Base-by-base conservation (phyloP, 192 early-diverging fungal species). In the Umbelopsis vinacea region DNA sequence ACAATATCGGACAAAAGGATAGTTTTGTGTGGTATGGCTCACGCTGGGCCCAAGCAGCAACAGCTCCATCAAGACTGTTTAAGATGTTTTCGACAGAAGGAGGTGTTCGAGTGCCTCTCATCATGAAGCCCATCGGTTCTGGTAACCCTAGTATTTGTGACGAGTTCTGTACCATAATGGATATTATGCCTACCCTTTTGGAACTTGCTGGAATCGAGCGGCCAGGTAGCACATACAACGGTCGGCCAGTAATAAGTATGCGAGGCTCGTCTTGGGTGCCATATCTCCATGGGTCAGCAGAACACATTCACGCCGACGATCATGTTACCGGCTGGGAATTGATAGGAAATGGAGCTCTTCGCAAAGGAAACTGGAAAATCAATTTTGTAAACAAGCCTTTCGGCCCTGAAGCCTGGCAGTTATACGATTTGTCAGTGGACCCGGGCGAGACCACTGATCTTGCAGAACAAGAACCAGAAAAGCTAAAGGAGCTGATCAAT, bases 61-160 rank as follows among this genome's bases (percentile, higher is more conserved):
- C 43, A 50, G 63, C 35, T 35, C 71, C 71, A 52, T 77, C 43
- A 22, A 77, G 37, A 43, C 52, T 47, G 47, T 73, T 22, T 72
- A 67, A 55, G 37, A 66, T 77, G 66, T 57, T 52, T 52, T 77
- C 67, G 24, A 68, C 67, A 21, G 67, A 68, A 46, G 67, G 67
- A 21, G 67, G 67, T 14, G 67, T 68, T 11, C 23, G 67, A 3
- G 67, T 68, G 21, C 67, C 67, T 10, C 21, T 68, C n/a, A 68
- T 68, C 38, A 46, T 68, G 67, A 68, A 68, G 24, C 67, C 67
- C 0, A 9, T 68, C 2, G 67, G 67, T 14, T 46, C 67, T 17
- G 22, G 21, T 29, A 24, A 68, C 4, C 40, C 67, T 33, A 21
- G 17, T 4, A 68, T 68, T 17, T 68, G 67, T 38, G 23, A 68